Conservation (phyloP, 2,329 filamentous ascomycete species). For the Diaporthe helianthi region DNA sequence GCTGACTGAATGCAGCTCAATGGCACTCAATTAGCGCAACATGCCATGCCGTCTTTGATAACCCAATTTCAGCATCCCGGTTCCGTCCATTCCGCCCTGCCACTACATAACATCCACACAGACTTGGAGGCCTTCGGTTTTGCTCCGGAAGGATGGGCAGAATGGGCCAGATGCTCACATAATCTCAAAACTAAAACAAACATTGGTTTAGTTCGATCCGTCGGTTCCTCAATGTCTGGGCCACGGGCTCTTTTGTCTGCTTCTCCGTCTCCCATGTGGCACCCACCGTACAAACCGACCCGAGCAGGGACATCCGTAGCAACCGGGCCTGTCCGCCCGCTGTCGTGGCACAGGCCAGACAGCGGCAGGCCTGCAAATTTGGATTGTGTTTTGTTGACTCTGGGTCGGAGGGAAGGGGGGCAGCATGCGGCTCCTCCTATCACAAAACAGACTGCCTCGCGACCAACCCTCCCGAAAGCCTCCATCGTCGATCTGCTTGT, state of each 20-base stretch:
- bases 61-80: conserved; percentile 12
- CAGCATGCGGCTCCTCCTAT: not conserved
- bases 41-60: conserved; percentile 14
- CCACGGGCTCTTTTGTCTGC: not conserved
- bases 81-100: conserved; percentile 16
- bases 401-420: too few species aligned
- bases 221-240: not conserved
- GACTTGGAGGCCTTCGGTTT: conserved; percentile 10
- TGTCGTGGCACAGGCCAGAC: conserved; percentile 27
- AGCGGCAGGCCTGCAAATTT: conserved; percentile 10
- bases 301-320: conserved; percentile 21
- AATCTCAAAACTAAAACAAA: not conserved
- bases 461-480: not conserved
- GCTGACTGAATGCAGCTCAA: not conserved
- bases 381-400: conserved; percentile 9
- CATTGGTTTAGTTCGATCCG: conserved; percentile 1
- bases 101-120: not conserved
- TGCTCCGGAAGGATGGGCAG: not conserved
- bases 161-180: not conserved
- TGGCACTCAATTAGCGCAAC: conserved; percentile 14
- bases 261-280: conserved; percentile 15
- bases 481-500: conserved; percentile 9
- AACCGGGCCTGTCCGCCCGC: not conserved
- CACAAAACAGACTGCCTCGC: not conserved
- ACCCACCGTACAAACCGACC: not conserved